Percentiles rank a stretch among this genome's conserved stretches.
Conservation (phyloP, 2,329 filamentous ascomycete species). For the Acephala macrosclerotiorum region DNA sequence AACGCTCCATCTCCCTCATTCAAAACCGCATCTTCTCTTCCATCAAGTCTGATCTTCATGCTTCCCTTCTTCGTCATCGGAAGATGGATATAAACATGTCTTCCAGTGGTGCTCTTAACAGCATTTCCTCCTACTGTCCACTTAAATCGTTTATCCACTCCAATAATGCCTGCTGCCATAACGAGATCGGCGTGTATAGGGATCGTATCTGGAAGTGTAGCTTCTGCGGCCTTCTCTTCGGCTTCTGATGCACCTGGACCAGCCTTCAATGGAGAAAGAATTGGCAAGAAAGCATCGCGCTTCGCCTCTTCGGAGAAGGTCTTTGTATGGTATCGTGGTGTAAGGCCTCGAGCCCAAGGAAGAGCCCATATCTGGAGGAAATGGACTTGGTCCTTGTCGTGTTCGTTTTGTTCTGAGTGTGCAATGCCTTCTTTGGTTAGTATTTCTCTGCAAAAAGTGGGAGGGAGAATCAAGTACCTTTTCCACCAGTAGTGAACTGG, state of each 20-base stretch:
- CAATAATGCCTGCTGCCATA: slow-evolving; percentile 81
- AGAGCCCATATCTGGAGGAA: slow-evolving; percentile 91
- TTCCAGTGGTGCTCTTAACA: slow-evolving; percentile 58
- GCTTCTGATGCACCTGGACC: slow-evolving; percentile 66
- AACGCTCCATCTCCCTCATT: slow-evolving; percentile 85
- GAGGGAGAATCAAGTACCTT: slow-evolving; percentile 53
- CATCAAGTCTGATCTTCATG: slow-evolving; percentile 73
- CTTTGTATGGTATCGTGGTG: slow-evolving; percentile 78
- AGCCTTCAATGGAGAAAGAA: slow-evolving; percentile 77
- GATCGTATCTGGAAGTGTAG: slow-evolving; percentile 71
- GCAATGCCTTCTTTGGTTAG: slow-evolving; percentile 62
- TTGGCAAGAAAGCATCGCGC: slow-evolving; percentile 72
- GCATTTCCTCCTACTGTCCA: slow-evolving; percentile 73
- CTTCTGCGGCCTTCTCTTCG: slow-evolving; percentile 70
- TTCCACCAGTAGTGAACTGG: slow-evolving; percentile 90
- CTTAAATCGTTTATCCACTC: slow-evolving; percentile 68
- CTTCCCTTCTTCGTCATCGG: slow-evolving; percentile 81
- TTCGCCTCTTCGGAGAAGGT: slow-evolving; percentile 78
- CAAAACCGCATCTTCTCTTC: slow-evolving; percentile 70
- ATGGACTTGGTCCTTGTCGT: slow-evolving; percentile 70
- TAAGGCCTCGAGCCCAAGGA: slow-evolving; percentile 76
- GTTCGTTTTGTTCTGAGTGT: slow-evolving; percentile 85
- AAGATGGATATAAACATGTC: slow-evolving; percentile 82
- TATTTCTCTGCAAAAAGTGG: slow-evolving; percentile 10
- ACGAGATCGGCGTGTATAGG: slow-evolving; percentile 85